Percentiles rank a stretch among this genome's conserved stretches.
phyloP scores from a whole-genome alignment of 805 yeast genomes.

The Scheffersomyces amazonensis region DNA sequence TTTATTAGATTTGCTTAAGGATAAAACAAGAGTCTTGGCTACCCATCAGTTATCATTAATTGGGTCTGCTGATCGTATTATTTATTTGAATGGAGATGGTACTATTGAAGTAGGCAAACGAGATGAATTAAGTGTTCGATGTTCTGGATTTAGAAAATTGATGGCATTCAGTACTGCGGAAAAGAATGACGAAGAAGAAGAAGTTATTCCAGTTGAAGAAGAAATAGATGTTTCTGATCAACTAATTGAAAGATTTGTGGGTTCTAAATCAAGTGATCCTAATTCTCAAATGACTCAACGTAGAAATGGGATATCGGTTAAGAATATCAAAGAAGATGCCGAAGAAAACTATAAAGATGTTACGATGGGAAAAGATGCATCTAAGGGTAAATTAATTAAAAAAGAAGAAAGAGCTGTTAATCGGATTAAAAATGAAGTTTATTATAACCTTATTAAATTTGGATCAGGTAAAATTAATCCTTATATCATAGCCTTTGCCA shows the following conservation, averaged over 20 bases:
- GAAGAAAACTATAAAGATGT: conserved; percentile 12
- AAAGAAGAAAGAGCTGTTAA: conserved; percentile 60
- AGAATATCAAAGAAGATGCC: conserved; percentile 10
- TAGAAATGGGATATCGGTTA: background rate
- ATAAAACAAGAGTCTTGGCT: conserved; percentile 70
- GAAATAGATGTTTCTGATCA: conserved; percentile 2
- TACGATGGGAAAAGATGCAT: conserved; percentile 8
- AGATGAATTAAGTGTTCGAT: conserved; percentile 45
- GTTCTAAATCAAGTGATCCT: background rate
- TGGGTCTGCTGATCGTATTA: conserved; percentile 65
- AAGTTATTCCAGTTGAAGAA: conserved; percentile 1
- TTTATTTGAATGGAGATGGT: conserved; percentile 68
- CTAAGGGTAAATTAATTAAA: conserved; percentile 17
- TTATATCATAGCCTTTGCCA: conserved; percentile 7
- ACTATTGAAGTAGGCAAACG: conserved; percentile 58
- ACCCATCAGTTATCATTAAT: conserved; percentile 81
- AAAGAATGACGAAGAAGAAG: conserved; percentile 10
- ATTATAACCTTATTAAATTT: conserved; percentile 25
- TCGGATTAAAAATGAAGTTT: conserved; percentile 32
- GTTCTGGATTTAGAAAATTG: conserved; percentile 31
- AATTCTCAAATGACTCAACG: background rate
- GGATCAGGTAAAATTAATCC: conserved; percentile 25
- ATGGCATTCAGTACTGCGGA: conserved; percentile 31
- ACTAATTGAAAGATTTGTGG: background rate
- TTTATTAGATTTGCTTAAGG: conserved; percentile 53